Evolutionary conservation across 1,284 basidiomycete genomes (phyloP), one percentile per base, ranked within the genome.

Genomic region (Ustanciosporium gigantosporum): DNA sequence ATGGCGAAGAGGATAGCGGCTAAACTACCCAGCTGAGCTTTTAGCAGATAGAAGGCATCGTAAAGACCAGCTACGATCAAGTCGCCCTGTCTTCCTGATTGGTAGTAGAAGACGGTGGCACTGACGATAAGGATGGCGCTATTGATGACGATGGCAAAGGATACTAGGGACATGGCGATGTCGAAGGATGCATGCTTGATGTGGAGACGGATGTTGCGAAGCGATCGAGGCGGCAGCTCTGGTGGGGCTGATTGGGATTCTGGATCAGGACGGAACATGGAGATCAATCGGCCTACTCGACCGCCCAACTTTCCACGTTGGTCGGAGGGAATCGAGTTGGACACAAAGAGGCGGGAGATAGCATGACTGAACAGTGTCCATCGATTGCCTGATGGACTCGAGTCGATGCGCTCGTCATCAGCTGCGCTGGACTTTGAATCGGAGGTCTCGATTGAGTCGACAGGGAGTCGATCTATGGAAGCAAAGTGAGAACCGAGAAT

Each of bases 401-500:
- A 29, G n/a, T n/a, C n/a, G n/a, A n/a, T n/a, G n/a, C n/a, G n/a
- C n/a, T n/a, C n/a, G n/a, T n/a, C n/a, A n/a, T n/a, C n/a, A n/a
- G n/a, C n/a, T n/a, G n/a, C n/a, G n/a, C n/a, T n/a, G n/a, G n/a
- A n/a, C n/a, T n/a, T n/a, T n/a, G n/a, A n/a, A n/a, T n/a, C n/a
- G n/a, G n/a, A n/a, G n/a, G n/a, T n/a, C n/a, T n/a, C n/a, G n/a
- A n/a, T n/a, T n/a, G n/a, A n/a, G n/a, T n/a, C n/a, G n/a, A n/a
- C n/a, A 8, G 62, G 57, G 1, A 68, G 49, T 1, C 74, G 57
- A 23, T 75, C 61, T 39, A 73, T 65, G 20, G 60, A 66, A 4
- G 73, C 64, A 59, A 73, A 76, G 34, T 88, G 85, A 3, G 89
- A 91, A 9, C 91, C 92, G 6, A 96, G 82, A 80, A 91, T 93